Evolutionary conservation across 208 protist genomes (phyloP).

Genomic region (Trypanosoma platydactyli): DNA sequence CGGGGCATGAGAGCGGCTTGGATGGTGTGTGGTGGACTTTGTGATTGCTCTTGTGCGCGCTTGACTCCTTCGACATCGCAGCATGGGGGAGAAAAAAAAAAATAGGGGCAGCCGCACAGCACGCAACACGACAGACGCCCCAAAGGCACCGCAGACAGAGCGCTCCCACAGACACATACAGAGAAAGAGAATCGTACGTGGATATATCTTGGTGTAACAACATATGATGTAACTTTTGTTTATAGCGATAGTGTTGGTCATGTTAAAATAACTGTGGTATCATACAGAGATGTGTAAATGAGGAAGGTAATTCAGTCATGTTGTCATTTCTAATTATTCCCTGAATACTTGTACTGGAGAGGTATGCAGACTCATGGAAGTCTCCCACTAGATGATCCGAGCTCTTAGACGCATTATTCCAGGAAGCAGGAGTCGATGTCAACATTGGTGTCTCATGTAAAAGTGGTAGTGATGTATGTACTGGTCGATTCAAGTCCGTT

Average conservation of each 20-base stretch:
- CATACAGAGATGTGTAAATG: not conserved
- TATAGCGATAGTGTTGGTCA: too few relatives aligned
- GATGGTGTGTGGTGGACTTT: too few relatives aligned
- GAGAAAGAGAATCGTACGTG: too few relatives aligned
- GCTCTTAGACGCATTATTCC: not conserved
- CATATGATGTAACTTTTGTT: too few relatives aligned
- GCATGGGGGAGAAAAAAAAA: constrained; percentile 4
- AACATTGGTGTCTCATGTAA: constrained; percentile 1
- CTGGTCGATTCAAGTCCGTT: constrained; percentile 9
- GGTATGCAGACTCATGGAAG: constrained; percentile 33
- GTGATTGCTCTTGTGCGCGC: too few relatives aligned
- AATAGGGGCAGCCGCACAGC: constrained; percentile 1
- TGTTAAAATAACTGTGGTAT: constrained; percentile 3
- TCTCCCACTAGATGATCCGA: constrained; percentile 20
- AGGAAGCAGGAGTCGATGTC: not conserved
- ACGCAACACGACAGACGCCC: too few relatives aligned
- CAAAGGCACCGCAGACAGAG: too few relatives aligned
- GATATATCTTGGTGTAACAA: too few relatives aligned
- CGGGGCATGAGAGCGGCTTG: too few relatives aligned
- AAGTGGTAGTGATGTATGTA: not conserved
- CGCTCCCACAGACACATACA: too few relatives aligned
- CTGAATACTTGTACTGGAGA: constrained; percentile 19
- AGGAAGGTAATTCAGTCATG: not conserved
- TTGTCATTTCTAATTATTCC: not conserved
- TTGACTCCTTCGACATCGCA: too few relatives aligned